A percentile compares a stretch with the other conserved stretches of the same genome.
These are phyloP conservation scores for Pachyrhizus erosus DNA, from an alignment of 306 rosid genomes.

Conservation along the genomic window DNA sequence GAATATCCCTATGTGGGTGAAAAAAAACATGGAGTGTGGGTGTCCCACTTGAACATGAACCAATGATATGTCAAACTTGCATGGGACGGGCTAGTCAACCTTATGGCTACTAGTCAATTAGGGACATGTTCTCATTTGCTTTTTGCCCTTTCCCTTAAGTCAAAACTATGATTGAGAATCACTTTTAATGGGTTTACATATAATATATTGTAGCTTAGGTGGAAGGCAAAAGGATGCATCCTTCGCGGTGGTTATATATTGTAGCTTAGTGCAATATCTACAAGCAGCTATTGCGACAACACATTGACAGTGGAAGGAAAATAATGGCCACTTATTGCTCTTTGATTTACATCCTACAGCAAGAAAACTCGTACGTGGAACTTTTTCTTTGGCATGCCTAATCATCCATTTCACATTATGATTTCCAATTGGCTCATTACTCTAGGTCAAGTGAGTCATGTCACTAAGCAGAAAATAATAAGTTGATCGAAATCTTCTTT, in stretches of 20 bases:
- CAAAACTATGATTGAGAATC: conserved; percentile 43
- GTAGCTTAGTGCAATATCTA: conserved; percentile 33
- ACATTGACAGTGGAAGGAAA: conserved; percentile 39
- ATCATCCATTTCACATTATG: conserved; percentile 40
- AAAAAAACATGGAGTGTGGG: conserved; percentile 19
- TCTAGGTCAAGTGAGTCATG: conserved; percentile 12
- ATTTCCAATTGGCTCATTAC: conserved; percentile 28
- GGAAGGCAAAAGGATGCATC: conserved; percentile 44
- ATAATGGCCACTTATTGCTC: conserved; percentile 44
- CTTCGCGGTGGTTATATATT: conserved; percentile 2
- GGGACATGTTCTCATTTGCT: conserved; percentile 9
- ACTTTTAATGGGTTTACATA: conserved; percentile 31
- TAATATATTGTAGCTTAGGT: conserved; percentile 44
- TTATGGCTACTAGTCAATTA: conserved; percentile 18
- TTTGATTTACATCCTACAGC: conserved; percentile 27
- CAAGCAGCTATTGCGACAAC: conserved; percentile 33
- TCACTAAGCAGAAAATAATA: not conserved
- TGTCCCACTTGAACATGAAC: conserved; percentile 33
- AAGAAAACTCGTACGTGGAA: not conserved
- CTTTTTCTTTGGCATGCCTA: conserved; percentile 28
- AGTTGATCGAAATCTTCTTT: conserved; percentile 1
- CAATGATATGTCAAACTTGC: conserved; percentile 17
- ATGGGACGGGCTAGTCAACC: conserved; percentile 26
- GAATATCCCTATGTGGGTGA: conserved; percentile 12
- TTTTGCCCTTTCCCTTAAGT: conserved; percentile 26